Evolutionary conservation across 73 alveolate species (phyloP).

Genomic region (Blepharisma stoltei): DNA sequence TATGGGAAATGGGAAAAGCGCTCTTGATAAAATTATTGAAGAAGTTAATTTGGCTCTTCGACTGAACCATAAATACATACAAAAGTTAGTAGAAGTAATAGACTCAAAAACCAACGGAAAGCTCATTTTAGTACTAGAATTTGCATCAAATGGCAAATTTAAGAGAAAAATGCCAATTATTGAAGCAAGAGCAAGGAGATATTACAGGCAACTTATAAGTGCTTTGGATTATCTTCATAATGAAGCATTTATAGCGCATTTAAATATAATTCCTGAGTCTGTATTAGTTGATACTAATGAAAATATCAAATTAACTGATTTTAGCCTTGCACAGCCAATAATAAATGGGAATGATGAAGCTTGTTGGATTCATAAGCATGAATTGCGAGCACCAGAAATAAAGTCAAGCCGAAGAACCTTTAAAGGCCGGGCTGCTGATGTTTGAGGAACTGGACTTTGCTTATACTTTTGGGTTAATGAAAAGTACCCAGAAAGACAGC

Average conservation of each 20-base stretch:
- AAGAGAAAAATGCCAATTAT: background rate
- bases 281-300: conserved; percentile 67
- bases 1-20: conserved; percentile 1
- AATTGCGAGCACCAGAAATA: no score
- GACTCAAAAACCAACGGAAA: background rate
- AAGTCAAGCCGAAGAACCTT: no score
- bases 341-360: no score
- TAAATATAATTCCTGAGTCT: conserved; percentile 77
- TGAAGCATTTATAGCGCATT: conserved; percentile 44
- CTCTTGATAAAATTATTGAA: background rate
- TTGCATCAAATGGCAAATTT: background rate
- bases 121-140: background rate
- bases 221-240: conserved; percentile 42
- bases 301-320: conserved; percentile 78
- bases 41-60: background rate
- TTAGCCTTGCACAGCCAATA: conserved; percentile 63
- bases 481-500: no score
- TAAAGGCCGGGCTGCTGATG: no score
- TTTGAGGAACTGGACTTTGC: no score
- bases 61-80: background rate
- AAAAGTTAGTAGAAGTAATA: background rate
- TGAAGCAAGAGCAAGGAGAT: background rate
- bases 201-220: background rate
- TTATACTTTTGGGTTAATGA: no score
- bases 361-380: no score